Evolutionary conservation across 495 filamentous ascomycete species (phyloP).

Genomic region (Physcia stellaris): DNA sequence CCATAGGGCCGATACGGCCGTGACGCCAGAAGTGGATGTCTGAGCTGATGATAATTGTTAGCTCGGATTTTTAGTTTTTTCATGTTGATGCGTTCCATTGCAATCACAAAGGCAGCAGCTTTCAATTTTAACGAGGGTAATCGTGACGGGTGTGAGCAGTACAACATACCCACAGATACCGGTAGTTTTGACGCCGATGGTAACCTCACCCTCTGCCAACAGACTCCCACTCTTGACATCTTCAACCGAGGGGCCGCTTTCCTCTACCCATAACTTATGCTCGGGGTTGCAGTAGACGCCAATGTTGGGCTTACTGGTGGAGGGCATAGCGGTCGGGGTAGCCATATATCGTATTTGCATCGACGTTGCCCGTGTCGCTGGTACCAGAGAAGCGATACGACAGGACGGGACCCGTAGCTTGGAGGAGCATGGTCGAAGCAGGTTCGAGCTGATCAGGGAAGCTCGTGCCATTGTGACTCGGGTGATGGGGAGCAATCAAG

Average conservation of each 20-base stretch:
- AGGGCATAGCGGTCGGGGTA: conserved; percentile 3
- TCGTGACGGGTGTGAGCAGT: conserved; percentile 4
- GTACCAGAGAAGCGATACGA: too few species aligned
- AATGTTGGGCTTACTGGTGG: conserved; percentile 60
- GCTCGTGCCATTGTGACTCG: too few species aligned
- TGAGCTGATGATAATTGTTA: conserved; percentile 39
- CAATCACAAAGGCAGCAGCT: background rate
- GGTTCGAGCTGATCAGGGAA: too few species aligned
- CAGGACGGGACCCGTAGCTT: too few species aligned
- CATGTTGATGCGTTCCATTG: conserved; percentile 1
- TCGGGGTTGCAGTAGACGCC: conserved; percentile 83
- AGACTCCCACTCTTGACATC: conserved; percentile 52
- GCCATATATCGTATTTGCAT: background rate
- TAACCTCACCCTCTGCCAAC: conserved; percentile 68
- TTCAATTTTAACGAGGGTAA: background rate
- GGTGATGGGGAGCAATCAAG: too few species aligned
- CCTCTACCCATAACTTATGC: conserved; percentile 78
- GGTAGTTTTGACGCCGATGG: conserved; percentile 72
- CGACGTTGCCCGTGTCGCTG: too few species aligned
- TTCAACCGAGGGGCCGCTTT: conserved; percentile 57
- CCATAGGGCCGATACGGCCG: conserved; percentile 88
- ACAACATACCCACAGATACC: conserved; percentile 75
- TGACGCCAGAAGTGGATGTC: conserved; percentile 95
- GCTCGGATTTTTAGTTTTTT: background rate
- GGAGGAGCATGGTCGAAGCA: too few species aligned